These are phyloP conservation scores for Syzygium jambos DNA, from an alignment of 345 rosid species.

Conservation along the genomic window DNA sequence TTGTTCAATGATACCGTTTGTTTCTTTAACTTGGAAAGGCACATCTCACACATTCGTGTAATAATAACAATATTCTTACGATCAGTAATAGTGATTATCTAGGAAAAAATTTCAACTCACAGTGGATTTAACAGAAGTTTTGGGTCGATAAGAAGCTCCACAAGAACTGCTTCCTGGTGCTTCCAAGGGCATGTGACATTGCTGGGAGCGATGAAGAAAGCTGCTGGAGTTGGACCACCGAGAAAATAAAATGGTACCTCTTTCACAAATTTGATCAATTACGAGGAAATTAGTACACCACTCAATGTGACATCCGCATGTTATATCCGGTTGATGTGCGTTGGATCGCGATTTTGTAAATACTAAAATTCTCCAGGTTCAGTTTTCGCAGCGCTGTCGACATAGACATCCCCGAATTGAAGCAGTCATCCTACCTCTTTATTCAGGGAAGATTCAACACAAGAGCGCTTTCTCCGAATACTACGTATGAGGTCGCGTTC, in stretches of 20 bases:
- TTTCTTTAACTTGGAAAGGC: no score
- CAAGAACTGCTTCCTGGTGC: neutral
- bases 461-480: neutral
- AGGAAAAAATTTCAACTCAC: neutral
- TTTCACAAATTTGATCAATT: neutral
- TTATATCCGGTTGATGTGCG: no score
- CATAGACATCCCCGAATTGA: rapidly evolving
- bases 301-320: neutral
- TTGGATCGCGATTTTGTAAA: neutral
- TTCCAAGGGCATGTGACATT: neutral
- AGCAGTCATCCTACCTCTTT: rapidly evolving
- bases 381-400: rapidly evolving
- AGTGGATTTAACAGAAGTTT: neutral
- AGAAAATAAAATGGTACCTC: neutral
- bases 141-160: neutral
- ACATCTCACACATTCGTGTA: neutral
- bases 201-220: rapidly evolving
- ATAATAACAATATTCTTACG: no score
- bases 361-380: rapidly evolving
- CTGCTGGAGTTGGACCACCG: neutral
- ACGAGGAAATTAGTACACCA: neutral
- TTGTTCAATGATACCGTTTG: rapidly evolving
- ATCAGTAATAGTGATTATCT: neutral
- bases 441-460: neutral
- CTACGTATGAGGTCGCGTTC: neutral